phyloP scores from a whole-genome alignment of 2,329 filamentous ascomycete genomes.

The Fusarium oxysporum region DNA sequence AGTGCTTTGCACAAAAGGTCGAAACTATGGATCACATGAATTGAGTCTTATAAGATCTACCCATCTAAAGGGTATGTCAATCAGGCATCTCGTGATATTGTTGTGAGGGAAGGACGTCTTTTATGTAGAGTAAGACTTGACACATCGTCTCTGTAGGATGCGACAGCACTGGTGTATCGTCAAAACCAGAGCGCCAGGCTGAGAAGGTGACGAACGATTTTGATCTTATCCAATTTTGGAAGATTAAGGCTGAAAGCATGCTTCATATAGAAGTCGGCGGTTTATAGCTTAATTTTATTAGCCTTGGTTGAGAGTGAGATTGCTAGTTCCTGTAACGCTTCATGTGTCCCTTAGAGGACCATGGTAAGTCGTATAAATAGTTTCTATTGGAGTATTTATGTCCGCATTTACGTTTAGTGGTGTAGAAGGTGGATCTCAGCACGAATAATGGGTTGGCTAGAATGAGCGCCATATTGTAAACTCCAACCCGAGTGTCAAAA shows the following conservation, averaged over 20 bases:
- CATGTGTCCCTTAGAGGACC: rapidly evolving
- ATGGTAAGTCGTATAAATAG: rapidly evolving
- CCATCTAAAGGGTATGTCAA: rapidly evolving
- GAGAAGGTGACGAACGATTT: rapidly evolving
- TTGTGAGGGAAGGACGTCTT: background rate
- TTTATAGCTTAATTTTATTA: no score
- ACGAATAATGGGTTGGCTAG: background rate
- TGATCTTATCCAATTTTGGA: rapidly evolving
- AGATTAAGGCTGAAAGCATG: background rate
- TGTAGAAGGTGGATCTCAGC: background rate
- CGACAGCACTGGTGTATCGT: background rate
- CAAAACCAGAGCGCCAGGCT: rapidly evolving
- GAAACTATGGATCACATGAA: no score
- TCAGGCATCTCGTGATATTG: background rate
- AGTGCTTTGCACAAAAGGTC: background rate
- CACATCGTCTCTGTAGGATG: rapidly evolving
- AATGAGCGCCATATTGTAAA: background rate
- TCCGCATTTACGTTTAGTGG: background rate
- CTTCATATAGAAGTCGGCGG: background rate
- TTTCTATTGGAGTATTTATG: rapidly evolving
- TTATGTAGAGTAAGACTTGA: background rate
- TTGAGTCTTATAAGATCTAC: rapidly evolving
- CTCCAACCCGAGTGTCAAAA: no score
- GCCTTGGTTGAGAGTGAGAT: background rate
- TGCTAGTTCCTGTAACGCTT: no score